Evolutionary conservation across 306 rosid species (phyloP), one percentile per base, ranked within the genome.

Genomic region (Prunus campanulata): DNA sequence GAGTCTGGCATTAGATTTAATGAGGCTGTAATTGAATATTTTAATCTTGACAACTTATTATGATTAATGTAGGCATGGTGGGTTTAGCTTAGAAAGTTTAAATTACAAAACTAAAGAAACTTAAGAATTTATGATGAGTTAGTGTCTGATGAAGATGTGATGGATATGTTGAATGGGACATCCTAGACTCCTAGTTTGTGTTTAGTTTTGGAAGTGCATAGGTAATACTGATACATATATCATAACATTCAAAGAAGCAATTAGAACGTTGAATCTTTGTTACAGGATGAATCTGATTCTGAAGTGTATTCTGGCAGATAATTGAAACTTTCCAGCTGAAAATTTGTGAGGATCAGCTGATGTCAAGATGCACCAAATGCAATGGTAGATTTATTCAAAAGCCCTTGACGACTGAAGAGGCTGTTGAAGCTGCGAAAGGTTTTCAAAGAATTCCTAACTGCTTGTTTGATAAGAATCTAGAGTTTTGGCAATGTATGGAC

Each of bases 341-440:
- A 65, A 86, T 94, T 83, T 85, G 85, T 50, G 97, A 90, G 90
- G 85, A 85, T 82, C 90, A 85, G 84, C 85, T 91, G 79, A 85
- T 89, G 98, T 88, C 98, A 80, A 90, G 97, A 79, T 94, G 97
- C 83, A 85, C 97, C 71, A 94, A 92, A 88, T 94, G 97, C 88
- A 94, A 94, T 74, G 98, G 98, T 51, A 84, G 83, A 63, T 94
- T 94, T 84, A 92, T 91, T 83, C 97, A 94, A 83, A 94, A 88
- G 80, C 93, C 96, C 67, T 83, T 91, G 71, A 29, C 90, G 20
- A 89, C 92, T 24, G 97, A 90, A 86, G 98, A 94, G 84, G 97
- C 97, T 72, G 77, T 86, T 47, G 88, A 86, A 85, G 98, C 96
- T 51, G 95, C 98, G 5, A 92, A 89, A 83, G 91, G 96, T 78